Evolutionary conservation across 1,139 yeast species (phyloP).

Genomic region (Protomyces pachydermus): DNA sequence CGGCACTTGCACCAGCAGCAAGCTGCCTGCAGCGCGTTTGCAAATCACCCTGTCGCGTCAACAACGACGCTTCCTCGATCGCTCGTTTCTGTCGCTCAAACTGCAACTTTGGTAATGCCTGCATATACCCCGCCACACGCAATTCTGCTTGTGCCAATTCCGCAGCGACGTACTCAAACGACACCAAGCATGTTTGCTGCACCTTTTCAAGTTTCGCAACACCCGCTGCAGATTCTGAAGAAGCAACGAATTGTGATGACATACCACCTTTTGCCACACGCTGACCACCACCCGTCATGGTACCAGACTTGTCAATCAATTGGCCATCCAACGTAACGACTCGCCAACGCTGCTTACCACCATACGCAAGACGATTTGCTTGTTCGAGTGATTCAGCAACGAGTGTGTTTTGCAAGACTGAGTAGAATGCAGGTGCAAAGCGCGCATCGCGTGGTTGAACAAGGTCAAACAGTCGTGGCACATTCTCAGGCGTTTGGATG

Average conservation of each 20-base stretch:
- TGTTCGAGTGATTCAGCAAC: conserved; percentile 74
- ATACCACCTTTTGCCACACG: conserved; percentile 60
- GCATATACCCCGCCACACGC: conserved; percentile 37
- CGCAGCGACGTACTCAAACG: conserved; percentile 1
- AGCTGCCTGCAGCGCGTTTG: conserved; percentile 37
- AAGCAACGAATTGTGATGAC: conserved; percentile 43
- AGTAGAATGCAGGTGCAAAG: conserved; percentile 84
- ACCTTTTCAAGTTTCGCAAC: conserved; percentile 54
- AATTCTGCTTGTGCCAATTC: conserved; percentile 53
- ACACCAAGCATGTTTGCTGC: conserved; percentile 42
- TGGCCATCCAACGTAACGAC: conserved; percentile 93
- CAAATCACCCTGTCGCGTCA: conserved; percentile 48
- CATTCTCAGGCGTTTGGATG: conserved; percentile 69
- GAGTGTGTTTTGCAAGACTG: conserved; percentile 77
- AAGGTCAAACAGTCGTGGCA: conserved; percentile 79
- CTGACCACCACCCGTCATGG: conserved; percentile 95
- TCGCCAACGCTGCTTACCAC: conserved; percentile 61
- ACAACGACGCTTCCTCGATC: conserved; percentile 63
- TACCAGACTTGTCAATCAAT: conserved; percentile 89
- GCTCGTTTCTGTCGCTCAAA: conserved; percentile 54
- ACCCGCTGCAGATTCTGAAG: conserved; percentile 51
- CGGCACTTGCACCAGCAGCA: conserved; percentile 31
- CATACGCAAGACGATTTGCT: conserved; percentile 87
- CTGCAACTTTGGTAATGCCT: conserved; percentile 66
- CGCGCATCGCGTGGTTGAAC: conserved; percentile 60